Evolutionary conservation across 768 basidiomycete genomes (phyloP).

Genomic region (Leccinellum rugosiceps): DNA sequence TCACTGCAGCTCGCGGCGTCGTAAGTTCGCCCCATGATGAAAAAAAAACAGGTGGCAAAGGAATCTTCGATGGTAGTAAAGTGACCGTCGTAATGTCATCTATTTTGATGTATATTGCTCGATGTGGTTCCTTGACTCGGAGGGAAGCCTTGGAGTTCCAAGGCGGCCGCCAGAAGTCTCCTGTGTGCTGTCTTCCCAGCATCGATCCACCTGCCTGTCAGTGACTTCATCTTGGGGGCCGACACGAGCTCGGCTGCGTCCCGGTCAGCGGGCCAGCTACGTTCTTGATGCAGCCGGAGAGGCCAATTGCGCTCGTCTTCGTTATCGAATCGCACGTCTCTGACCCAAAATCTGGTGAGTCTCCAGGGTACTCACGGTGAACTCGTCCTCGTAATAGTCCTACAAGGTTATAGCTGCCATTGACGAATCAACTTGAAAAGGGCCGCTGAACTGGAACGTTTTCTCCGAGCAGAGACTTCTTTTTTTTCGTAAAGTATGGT

Average conservation of each 20-base stretch:
- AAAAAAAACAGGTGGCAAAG: too few relatives aligned
- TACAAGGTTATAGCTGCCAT: not conserved
- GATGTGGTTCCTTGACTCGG: not conserved
- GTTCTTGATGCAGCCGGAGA: not conserved
- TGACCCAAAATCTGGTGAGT: not conserved
- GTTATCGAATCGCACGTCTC: not conserved
- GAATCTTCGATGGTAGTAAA: not conserved
- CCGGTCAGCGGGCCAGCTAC: not conserved
- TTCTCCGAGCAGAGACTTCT: not conserved
- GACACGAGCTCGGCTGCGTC: not conserved
- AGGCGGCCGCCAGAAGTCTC: too few relatives aligned
- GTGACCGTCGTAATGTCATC: not conserved
- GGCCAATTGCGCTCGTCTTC: not conserved
- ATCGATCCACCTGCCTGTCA: too few relatives aligned
- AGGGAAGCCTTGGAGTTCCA: not conserved
- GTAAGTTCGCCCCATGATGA: too few relatives aligned
- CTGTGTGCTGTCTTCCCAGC: too few relatives aligned
- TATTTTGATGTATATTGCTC: not conserved
- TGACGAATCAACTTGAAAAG: not conserved
- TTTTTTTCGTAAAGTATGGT: constrained; percentile 19
- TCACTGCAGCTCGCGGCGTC: too few relatives aligned
- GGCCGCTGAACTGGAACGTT: not conserved
- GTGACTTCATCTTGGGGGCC: not conserved
- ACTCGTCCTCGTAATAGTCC: too few relatives aligned
- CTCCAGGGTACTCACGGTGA: too few relatives aligned